These are phyloP conservation scores for Leccinum longicurvipes DNA, from an alignment of 768 basidiomycete species.

Conservation along the genomic window DNA sequence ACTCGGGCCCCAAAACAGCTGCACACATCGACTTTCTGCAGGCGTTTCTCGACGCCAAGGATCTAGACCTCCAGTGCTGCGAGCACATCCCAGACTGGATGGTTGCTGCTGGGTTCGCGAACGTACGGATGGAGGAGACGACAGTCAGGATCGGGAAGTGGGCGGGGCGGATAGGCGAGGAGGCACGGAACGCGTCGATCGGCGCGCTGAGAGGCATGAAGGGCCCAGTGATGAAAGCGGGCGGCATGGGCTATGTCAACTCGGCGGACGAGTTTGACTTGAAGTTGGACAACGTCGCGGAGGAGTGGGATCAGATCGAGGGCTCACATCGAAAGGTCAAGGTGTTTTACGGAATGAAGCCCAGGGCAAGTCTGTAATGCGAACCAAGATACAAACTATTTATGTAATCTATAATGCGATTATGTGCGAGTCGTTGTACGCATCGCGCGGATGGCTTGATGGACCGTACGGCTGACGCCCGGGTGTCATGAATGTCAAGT, in stretches of 20 bases:
- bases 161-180: constrained; percentile 16
- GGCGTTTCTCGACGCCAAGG: constrained; percentile 9
- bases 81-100: constrained; percentile 11
- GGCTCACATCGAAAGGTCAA: constrained; percentile 7
- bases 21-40: constrained; percentile 8
- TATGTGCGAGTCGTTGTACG: not conserved
- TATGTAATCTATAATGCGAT: not conserved
- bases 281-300: constrained; percentile 13
- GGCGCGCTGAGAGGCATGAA: constrained; percentile 21
- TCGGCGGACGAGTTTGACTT: constrained; percentile 18
- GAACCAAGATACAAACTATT: no score
- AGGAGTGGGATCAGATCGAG: constrained; percentile 21
- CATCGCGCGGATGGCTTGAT: no score
- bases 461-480: no score
- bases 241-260: constrained; percentile 17
- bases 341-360: constrained; percentile 8
- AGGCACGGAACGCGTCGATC: constrained; percentile 19
- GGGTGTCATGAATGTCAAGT: no score
- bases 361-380: not conserved
- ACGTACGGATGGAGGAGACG: constrained; percentile 10
- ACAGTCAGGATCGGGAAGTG: constrained; percentile 16
- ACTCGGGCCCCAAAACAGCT: constrained; percentile 8
- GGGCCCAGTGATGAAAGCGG: constrained; percentile 20
- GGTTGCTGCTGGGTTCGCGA: not conserved
- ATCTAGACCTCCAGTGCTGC: constrained; percentile 8